Evolutionary conservation across 441 rosid genomes (phyloP).

Genomic region (Erodium moschatum): DNA sequence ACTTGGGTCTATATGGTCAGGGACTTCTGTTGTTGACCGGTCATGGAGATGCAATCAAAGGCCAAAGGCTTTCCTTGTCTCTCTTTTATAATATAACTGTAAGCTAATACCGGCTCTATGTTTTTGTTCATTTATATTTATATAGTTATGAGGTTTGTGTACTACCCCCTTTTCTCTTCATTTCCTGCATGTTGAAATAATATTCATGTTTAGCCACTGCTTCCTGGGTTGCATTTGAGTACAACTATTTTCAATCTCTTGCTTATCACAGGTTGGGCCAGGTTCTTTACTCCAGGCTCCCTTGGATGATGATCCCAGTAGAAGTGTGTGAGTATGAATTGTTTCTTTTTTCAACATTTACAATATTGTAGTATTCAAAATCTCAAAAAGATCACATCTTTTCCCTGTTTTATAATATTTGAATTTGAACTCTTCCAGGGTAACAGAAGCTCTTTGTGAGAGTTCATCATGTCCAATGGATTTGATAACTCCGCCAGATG

Average conservation of each 20-base stretch:
- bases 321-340: conserved; percentile 69
- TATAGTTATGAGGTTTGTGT: not conserved
- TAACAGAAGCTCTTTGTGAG: conserved; percentile 64
- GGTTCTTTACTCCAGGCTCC: conserved; percentile 91
- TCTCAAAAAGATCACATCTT: not conserved
- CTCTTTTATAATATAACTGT: conserved; percentile 92
- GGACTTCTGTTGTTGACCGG: conserved; percentile 79
- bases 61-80: conserved; percentile 91
- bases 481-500: conserved; percentile 94
- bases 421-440: conserved; percentile 34
- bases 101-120: conserved; percentile 28
- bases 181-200: not conserved
- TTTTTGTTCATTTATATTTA: not conserved
- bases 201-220: not conserved
- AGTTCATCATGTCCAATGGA: conserved; percentile 80
- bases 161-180: not conserved
- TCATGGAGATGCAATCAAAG: conserved; percentile 79
- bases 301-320: conserved; percentile 57
- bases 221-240: not conserved
- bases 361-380: conserved; percentile 8
- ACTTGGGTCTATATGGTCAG: conserved; percentile 89
- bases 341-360: conserved; percentile 18
- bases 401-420: conserved; percentile 3
- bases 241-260: conserved; percentile 20
- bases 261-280: conserved; percentile 61